These are phyloP conservation scores for Plasmopara muralis DNA, from an alignment of 352 stramenopile genomes.

Conservation along the genomic window DNA sequence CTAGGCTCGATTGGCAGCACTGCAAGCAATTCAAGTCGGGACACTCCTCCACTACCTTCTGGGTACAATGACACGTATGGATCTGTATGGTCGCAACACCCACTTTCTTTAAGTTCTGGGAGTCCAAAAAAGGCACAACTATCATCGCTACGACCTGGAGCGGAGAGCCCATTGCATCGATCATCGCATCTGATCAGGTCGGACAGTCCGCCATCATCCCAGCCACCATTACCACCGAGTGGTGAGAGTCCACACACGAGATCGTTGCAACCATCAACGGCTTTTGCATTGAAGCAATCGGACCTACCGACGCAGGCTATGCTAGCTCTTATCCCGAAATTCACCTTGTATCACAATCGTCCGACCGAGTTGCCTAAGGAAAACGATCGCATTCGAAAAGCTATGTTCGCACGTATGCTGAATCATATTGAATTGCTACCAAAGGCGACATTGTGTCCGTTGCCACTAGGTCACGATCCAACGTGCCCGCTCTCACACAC, in stretches of 20 bases:
- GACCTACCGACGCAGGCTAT: slow-evolving; percentile 21
- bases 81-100: slow-evolving; percentile 21
- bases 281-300: slow-evolving; percentile 13
- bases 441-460: slow-evolving; percentile 39
- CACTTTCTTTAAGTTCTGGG: slow-evolving; percentile 11
- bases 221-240: slow-evolving; percentile 11
- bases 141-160: slow-evolving; percentile 9
- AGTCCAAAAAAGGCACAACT: slow-evolving; percentile 19
- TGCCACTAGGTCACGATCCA: slow-evolving; percentile 18
- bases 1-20: slow-evolving; percentile 27
- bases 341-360: slow-evolving; percentile 29
- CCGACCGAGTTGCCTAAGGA: slow-evolving; percentile 26
- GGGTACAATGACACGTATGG: slow-evolving; percentile 22
- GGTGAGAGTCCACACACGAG: slow-evolving; percentile 16
- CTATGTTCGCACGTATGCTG: slow-evolving; percentile 44
- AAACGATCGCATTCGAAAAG: slow-evolving; percentile 23
- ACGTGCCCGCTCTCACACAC: slow-evolving; percentile 32
- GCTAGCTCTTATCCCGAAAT: slow-evolving; percentile 17
- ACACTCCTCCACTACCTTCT: slow-evolving; percentile 13
- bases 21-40: slow-evolving; percentile 19
- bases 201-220: slow-evolving; percentile 3
- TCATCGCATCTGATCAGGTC: background rate
- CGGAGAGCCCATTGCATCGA: slow-evolving; percentile 12
- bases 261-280: slow-evolving; percentile 5
- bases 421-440: slow-evolving; percentile 41